Evolutionary conservation across 305 asterid species (phyloP), one percentile per base, ranked within the genome.

Genomic region (Solanum chacoense): DNA sequence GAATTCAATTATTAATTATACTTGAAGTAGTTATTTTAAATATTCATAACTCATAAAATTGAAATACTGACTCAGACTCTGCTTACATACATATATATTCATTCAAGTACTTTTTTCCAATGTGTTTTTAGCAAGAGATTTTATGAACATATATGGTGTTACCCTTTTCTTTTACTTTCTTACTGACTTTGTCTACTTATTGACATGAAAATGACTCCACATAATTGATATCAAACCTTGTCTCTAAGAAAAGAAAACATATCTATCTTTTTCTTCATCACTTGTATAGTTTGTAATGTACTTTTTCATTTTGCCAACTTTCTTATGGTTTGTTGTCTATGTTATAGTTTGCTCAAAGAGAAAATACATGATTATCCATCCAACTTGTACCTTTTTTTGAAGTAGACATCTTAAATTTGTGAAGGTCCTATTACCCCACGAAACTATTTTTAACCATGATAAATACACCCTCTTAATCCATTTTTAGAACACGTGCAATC

Each of bases 141-240:
- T 55, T 37, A 67, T 67, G 74, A 67, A 67, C 26, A n/a, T 26
- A 10, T 38, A 35, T 35, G 84, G 24, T 34, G 28, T 75, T 80
- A 28, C 85, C n/a, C 69, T 8, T 42, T 24, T 80, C 85, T 80
- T 81, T 29, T 29, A 83, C 73, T 81, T 45, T 80, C 16, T 45
- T 10, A 16, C 35, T 42, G 24, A 26, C 13, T 8, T 38, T 38
- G 85, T 38, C 59, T 26, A 36, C 34, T 78, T 11, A 38, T 29
- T 80, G 71, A 4, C 86, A 81, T 81, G 42, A 84, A 84, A 84
- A 32, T 84, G 87, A 84, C 87, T 84, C 11, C 8, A 84, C 75
- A 32, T 32, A 11, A 31, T 36, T 11, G 74, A 84, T 55, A 13
- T 12, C 86, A 83, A 45, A 83, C 72, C 6, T 50, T 83, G 73